Percentiles rank a stretch among this genome's conserved stretches.
These are phyloP conservation scores for Termitomyces sp. DNA, from an alignment of 768 basidiomycete genomes.

Conservation along the genomic window DNA sequence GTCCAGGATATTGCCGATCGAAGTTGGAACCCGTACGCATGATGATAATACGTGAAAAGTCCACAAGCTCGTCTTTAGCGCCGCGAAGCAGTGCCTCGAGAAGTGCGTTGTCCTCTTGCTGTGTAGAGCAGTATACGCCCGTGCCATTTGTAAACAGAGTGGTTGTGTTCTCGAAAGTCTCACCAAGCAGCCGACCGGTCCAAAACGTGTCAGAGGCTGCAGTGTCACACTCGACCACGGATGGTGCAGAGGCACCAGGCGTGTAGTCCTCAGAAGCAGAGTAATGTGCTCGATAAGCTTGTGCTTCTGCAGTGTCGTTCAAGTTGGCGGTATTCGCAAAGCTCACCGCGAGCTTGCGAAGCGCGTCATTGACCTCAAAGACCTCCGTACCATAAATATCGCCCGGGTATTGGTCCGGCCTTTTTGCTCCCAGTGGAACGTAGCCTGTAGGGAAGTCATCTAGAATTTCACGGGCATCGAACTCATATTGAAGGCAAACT, in stretches of 20 bases:
- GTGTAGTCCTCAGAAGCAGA: not conserved
- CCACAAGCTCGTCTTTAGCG: constrained; percentile 1
- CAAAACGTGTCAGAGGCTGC: constrained; percentile 7
- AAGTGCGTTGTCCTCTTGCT: constrained; percentile 10
- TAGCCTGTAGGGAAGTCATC: constrained; percentile 7
- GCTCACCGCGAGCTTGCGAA: not conserved
- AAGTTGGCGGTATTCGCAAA: not conserved
- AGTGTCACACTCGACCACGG: constrained; percentile 10
- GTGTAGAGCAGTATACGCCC: constrained; percentile 7
- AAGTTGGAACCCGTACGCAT: constrained; percentile 10
- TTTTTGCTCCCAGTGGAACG: constrained; percentile 4
- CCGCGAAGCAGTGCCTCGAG: constrained; percentile 9
- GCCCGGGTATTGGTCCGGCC: constrained; percentile 2
- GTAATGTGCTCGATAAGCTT: not conserved
- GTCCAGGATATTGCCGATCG: constrained; percentile 6
- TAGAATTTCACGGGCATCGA: constrained; percentile 9
- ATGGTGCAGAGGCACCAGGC: constrained; percentile 4
- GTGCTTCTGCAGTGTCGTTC: constrained; percentile 1
- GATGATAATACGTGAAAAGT: constrained; percentile 8
- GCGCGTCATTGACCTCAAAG: constrained; percentile 10
- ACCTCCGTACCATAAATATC: constrained; percentile 11
- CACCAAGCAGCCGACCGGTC: constrained; percentile 1
- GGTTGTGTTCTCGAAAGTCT: constrained; percentile 7
- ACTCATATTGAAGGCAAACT: constrained; percentile 9
- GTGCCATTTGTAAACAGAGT: constrained; percentile 7